Conservation (phyloP, 129 eudicot species). For the Tagetes patula region DNA sequence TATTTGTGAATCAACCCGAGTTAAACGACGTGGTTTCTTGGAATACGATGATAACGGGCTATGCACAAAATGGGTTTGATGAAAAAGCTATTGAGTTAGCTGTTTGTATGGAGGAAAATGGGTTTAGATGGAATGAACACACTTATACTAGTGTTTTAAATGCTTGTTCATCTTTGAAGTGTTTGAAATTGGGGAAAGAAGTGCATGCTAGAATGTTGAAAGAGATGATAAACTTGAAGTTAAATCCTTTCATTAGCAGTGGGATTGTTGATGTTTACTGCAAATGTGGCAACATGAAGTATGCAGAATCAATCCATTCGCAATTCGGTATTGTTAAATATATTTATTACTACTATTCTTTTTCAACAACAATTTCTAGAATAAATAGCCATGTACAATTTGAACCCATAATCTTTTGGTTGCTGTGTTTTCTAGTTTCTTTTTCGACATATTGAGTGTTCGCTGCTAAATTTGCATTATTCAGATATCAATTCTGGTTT, state of each 20-base stretch:
- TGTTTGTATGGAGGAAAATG: constrained; percentile 46
- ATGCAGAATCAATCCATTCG: constrained; percentile 54
- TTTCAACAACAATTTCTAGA: too few relatives aligned
- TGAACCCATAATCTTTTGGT: too few relatives aligned
- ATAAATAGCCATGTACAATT: too few relatives aligned
- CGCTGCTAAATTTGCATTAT: too few relatives aligned
- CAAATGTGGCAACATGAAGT: constrained; percentile 73
- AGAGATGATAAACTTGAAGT: constrained; percentile 42
- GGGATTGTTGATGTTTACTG: constrained; percentile 75
- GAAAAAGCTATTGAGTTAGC: constrained; percentile 55
- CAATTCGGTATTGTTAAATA: constrained; percentile 11
- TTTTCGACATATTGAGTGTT: too few relatives aligned
- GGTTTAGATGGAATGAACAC: constrained; percentile 61
- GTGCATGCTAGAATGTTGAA: constrained; percentile 65
- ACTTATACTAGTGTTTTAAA: constrained; percentile 61
- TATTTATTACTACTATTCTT: too few relatives aligned
- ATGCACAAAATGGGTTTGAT: constrained; percentile 55
- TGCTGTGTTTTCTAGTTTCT: too few relatives aligned
- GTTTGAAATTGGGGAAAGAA: constrained; percentile 66
- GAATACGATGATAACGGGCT: constrained; percentile 83
- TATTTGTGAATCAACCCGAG: constrained; percentile 50
- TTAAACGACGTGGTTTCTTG: constrained; percentile 74
- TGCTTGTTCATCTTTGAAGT: constrained; percentile 68
- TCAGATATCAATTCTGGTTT: too few relatives aligned
- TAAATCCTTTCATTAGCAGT: constrained; percentile 61